Evolutionary conservation across 2,329 filamentous ascomycete species (phyloP).

Genomic region (Drechslerella coelobrocha): DNA sequence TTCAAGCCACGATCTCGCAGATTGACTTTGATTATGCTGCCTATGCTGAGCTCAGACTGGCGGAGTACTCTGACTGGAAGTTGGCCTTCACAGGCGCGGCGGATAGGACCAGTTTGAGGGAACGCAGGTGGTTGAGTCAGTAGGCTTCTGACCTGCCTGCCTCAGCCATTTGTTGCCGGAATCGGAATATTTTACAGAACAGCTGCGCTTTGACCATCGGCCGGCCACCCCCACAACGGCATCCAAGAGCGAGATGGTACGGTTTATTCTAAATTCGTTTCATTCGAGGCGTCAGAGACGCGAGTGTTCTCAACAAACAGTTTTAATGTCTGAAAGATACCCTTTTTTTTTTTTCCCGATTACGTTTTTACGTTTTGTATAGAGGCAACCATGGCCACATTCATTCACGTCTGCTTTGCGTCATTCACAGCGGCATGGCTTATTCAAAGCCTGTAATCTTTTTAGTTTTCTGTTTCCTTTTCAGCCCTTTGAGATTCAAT

Average conservation of each 20-base stretch:
- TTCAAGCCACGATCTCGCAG: constrained; percentile 90
- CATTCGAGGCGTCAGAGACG: constrained; percentile 30
- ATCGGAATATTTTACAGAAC: not conserved
- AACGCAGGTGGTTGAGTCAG: constrained; percentile 46
- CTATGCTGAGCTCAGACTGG: constrained; percentile 84
- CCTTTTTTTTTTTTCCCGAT: constrained; percentile 14
- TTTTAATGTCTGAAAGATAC: constrained; percentile 44
- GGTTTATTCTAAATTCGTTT: not conserved
- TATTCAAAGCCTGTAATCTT: too few species aligned
- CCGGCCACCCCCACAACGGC: not conserved
- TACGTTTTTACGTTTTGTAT: not conserved
- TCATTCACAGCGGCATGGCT: too few species aligned
- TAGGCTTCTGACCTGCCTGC: not conserved
- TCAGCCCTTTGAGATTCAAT: too few species aligned
- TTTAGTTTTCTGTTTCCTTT: constrained; percentile 4
- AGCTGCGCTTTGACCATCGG: constrained; percentile 2
- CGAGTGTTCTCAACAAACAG: constrained; percentile 49
- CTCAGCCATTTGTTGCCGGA: not conserved
- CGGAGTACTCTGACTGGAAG: constrained; percentile 94
- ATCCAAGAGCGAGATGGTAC: too few species aligned
- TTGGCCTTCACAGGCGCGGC: constrained; percentile 14
- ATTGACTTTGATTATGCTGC: constrained; percentile 97
- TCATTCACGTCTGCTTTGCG: not conserved
- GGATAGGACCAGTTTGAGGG: constrained; percentile 31
- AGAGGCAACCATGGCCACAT: not conserved